Percentiles rank a stretch among this genome's conserved stretches.
phyloP scores from a whole-genome alignment of 2,329 filamentous ascomycete species.

The Sporothrix inflata region DNA sequence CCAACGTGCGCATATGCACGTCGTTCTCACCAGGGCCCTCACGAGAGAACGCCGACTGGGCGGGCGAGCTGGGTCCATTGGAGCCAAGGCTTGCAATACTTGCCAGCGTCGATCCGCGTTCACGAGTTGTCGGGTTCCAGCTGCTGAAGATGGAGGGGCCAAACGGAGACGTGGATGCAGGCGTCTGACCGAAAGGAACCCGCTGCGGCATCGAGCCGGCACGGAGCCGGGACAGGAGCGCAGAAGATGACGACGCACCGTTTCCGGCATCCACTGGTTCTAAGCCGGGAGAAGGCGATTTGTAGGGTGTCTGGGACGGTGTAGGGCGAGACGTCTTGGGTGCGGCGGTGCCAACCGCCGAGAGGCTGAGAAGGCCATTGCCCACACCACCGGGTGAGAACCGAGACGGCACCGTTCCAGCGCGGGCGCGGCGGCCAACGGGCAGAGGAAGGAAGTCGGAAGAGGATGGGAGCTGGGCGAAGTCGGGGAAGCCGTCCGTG shows the following conservation, averaged over 20 bases:
- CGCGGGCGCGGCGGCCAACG: constrained; percentile 77
- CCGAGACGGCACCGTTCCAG: constrained; percentile 93
- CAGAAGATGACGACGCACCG: constrained; percentile 60
- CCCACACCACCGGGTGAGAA: constrained; percentile 77
- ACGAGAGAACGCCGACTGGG: constrained; percentile 81
- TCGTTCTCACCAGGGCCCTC: constrained; percentile 85
- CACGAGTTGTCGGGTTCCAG: constrained; percentile 76
- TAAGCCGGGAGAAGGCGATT: constrained; percentile 64
- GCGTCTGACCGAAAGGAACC: constrained; percentile 62
- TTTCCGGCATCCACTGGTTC: constrained; percentile 49
- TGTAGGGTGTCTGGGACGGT: constrained; percentile 85
- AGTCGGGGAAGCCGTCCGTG: constrained; percentile 92
- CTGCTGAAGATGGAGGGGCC: constrained; percentile 88
- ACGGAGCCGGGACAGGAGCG: constrained; percentile 80
- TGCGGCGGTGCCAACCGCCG: constrained; percentile 50
- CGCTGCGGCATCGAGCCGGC: constrained; percentile 95
- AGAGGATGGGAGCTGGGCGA: constrained; percentile 71
- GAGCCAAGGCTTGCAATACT: constrained; percentile 85
- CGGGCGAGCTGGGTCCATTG: constrained; percentile 85
- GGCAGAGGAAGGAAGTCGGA: constrained; percentile 66
- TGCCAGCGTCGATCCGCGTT: constrained; percentile 82
- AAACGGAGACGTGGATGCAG: constrained; percentile 68
- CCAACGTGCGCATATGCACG: constrained; percentile 84
- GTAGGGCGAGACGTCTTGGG: constrained; percentile 83
- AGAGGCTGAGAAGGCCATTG: constrained; percentile 60